phyloP scores from a whole-genome alignment of 495 filamentous ascomycete species.

The Geoglossum glabrum region DNA sequence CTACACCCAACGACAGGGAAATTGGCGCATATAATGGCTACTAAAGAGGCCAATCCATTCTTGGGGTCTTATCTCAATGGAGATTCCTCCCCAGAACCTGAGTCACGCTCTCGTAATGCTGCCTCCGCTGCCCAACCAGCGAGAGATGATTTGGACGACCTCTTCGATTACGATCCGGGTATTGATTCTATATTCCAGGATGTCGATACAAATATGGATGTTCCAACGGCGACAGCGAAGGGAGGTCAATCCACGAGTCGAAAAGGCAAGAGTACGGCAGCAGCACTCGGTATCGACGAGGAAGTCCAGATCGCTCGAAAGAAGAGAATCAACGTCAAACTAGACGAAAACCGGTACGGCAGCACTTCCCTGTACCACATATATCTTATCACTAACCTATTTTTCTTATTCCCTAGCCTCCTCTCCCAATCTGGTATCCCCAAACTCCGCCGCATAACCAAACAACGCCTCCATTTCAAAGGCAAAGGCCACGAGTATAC shows the following conservation, averaged over 20 bases:
- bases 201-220: conserved; percentile 17
- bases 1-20: neutral
- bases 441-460: conserved; percentile 51
- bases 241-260: neutral
- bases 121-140: neutral
- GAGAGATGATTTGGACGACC: conserved; percentile 19
- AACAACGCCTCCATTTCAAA: conserved; percentile 55
- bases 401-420: conserved; percentile 31
- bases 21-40: neutral
- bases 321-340: conserved; percentile 54
- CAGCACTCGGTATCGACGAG: conserved; percentile 57
- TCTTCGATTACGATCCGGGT: conserved; percentile 50
- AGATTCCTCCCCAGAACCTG: neutral
- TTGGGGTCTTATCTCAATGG: neutral
- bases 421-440: conserved; percentile 67
- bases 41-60: neutral
- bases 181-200: conserved; percentile 28
- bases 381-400: neutral
- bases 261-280: conserved; percentile 3
- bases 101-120: neutral
- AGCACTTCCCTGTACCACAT: neutral
- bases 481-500: conserved; percentile 94
- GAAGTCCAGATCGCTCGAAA: conserved; percentile 66
- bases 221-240: conserved; percentile 8
- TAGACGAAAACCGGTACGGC: conserved; percentile 58